Conservation (phyloP, 108 stramenopile species). For the Epithemia pelagica region DNA sequence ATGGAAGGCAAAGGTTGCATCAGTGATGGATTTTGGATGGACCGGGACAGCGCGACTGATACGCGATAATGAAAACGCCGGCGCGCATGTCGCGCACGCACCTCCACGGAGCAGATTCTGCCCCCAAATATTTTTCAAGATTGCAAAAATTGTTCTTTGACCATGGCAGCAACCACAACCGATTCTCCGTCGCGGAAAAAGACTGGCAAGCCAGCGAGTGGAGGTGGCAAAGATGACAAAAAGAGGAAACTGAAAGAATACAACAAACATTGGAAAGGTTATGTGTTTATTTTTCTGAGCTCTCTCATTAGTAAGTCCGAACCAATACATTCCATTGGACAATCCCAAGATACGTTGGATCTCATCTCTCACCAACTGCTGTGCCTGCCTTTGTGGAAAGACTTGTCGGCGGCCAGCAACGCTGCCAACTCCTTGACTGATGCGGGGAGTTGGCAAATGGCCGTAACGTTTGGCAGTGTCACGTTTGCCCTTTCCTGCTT, state of each 20-base stretch:
- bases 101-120: too few species aligned
- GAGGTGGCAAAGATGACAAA: neutral
- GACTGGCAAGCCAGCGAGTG: too few species aligned
- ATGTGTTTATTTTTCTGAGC: constrained; percentile 33
- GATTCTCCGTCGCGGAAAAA: too few species aligned
- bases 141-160: too few species aligned
- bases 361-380: too few species aligned
- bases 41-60: too few species aligned
- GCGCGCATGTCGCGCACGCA: too few species aligned
- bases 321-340: too few species aligned
- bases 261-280: constrained; percentile 63
- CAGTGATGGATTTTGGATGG: too few species aligned
- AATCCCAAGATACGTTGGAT: constrained; percentile 18
- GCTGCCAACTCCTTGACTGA: neutral
- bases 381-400: neutral
- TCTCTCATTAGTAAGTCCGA: constrained; percentile 29
- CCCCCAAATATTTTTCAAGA: too few species aligned
- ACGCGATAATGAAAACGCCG: too few species aligned
- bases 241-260: constrained; percentile 20
- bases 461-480: constrained; percentile 43
- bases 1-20: too few species aligned
- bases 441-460: constrained; percentile 7
- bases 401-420: constrained; percentile 11
- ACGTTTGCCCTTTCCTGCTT: constrained; percentile 32
- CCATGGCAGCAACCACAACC: constrained; percentile 1